These are phyloP conservation scores for Lipomyces chichibuensis DNA, from an alignment of 805 yeast species.

Conservation along the genomic window DNA sequence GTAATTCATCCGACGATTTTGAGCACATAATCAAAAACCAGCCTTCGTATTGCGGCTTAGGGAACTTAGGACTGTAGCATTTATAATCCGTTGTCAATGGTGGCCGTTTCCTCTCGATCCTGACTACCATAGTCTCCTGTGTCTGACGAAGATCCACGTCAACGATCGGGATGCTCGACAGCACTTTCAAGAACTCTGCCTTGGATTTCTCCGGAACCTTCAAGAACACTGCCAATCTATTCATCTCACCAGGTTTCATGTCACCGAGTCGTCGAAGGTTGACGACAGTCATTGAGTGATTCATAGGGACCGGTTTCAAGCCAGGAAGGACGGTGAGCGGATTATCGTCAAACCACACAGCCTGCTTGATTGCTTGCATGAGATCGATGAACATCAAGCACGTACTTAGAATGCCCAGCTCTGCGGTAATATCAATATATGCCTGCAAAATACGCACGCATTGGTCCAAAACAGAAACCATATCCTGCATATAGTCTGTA, in stretches of 20 bases:
- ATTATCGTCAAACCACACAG: constrained; percentile 81
- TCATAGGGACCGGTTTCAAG: constrained; percentile 27
- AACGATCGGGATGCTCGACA: constrained; percentile 66
- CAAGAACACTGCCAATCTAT: constrained; percentile 19
- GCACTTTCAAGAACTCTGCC: constrained; percentile 40
- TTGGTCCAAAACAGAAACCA: constrained; percentile 90
- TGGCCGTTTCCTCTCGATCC: constrained; percentile 57
- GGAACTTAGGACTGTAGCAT: constrained; percentile 77
- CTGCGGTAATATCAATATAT: constrained; percentile 84
- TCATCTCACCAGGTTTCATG: constrained; percentile 21
- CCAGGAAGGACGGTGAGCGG: constrained; percentile 63
- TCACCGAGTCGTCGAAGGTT: constrained; percentile 12
- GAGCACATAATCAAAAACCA: constrained; percentile 79
- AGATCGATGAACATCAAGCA: constrained; percentile 64
- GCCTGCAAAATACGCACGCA: constrained; percentile 93
- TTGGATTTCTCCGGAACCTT: constrained; percentile 15
- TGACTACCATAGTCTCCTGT: constrained; percentile 48
- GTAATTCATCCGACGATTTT: constrained; percentile 55
- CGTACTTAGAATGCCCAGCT: constrained; percentile 68
- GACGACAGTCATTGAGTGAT: constrained; percentile 9
- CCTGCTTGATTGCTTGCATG: constrained; percentile 89
- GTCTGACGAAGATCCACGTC: constrained; percentile 35
- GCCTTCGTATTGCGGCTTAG: constrained; percentile 87
- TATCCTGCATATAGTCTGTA: constrained; percentile 93
- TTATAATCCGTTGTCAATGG: constrained; percentile 57